Conservation (phyloP, 164 flowering plant genomes). For the Protea cynaroides region DNA sequence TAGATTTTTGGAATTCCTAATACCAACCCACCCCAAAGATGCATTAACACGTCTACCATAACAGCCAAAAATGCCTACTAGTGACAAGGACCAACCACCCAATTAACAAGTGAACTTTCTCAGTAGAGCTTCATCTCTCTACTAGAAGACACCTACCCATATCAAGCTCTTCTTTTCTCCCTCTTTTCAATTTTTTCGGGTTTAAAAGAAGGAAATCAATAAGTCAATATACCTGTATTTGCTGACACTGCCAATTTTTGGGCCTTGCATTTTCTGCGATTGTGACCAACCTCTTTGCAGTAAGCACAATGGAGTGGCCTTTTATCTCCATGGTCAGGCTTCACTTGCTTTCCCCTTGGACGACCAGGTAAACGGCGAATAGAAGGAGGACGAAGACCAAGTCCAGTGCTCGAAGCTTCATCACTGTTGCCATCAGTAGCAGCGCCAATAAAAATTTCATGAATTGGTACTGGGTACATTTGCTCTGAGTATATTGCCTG, state of each 20-base stretch:
- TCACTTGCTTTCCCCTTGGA: not conserved
- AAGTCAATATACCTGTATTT: too few species aligned
- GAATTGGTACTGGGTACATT: not conserved
- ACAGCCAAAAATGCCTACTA: too few species aligned
- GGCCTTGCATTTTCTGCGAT: not conserved
- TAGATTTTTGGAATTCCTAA: too few species aligned
- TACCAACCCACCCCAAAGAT: too few species aligned
- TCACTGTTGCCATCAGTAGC: not conserved
- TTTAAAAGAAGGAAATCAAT: too few species aligned
- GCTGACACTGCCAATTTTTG: not conserved
- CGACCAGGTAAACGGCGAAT: not conserved
- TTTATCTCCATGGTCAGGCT: not conserved
- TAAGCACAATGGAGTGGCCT: not conserved
- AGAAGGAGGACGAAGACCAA: not conserved
- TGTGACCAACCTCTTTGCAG: not conserved
- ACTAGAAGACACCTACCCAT: too few species aligned
- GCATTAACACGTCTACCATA: too few species aligned
- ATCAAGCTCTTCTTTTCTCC: too few species aligned
- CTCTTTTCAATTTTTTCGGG: too few species aligned
- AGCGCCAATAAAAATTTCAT: not conserved
- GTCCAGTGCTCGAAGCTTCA: not conserved
- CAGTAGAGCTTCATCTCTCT: too few species aligned
- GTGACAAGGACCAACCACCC: too few species aligned
- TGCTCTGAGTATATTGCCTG: not conserved
- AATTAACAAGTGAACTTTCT: too few species aligned